These are phyloP conservation scores for Postia placenta DNA, from an alignment of 768 basidiomycete species.

Conservation along the genomic window DNA sequence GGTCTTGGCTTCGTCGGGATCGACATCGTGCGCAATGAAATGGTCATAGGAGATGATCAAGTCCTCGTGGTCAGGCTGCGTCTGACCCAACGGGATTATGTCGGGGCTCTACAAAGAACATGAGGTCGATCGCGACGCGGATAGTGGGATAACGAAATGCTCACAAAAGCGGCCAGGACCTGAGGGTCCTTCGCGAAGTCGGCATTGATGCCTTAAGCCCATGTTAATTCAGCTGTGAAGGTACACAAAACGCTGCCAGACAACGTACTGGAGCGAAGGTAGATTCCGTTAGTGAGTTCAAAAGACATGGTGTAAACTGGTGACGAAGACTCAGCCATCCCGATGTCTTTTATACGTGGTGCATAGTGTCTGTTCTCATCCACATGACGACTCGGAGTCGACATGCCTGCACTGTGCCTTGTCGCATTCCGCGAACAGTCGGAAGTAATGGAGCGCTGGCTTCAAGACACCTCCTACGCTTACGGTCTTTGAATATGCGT, in stretches of 20 bases:
- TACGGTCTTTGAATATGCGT: too few species aligned
- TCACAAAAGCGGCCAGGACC: neutral
- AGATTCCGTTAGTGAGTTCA: neutral
- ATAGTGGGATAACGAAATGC: neutral
- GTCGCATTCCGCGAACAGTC: too few species aligned
- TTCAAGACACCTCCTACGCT: too few species aligned
- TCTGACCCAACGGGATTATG: neutral
- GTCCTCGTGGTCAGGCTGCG: neutral
- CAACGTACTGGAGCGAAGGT: neutral
- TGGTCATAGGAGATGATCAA: neutral
- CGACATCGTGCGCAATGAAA: neutral
- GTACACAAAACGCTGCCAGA: neutral
- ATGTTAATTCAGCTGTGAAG: neutral
- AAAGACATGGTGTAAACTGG: too few species aligned
- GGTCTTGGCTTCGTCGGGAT: neutral
- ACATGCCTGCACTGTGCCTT: too few species aligned
- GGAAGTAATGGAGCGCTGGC: too few species aligned
- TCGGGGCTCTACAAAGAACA: neutral
- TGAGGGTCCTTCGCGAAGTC: neutral
- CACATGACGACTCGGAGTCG: too few species aligned
- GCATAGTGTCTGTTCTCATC: too few species aligned
- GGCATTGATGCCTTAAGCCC: neutral
- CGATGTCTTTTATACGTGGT: too few species aligned
- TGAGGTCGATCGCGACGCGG: neutral
- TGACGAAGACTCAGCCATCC: too few species aligned